phyloP scores from a whole-genome alignment of 495 filamentous ascomycete species.

The Copromyces sp. region DNA sequence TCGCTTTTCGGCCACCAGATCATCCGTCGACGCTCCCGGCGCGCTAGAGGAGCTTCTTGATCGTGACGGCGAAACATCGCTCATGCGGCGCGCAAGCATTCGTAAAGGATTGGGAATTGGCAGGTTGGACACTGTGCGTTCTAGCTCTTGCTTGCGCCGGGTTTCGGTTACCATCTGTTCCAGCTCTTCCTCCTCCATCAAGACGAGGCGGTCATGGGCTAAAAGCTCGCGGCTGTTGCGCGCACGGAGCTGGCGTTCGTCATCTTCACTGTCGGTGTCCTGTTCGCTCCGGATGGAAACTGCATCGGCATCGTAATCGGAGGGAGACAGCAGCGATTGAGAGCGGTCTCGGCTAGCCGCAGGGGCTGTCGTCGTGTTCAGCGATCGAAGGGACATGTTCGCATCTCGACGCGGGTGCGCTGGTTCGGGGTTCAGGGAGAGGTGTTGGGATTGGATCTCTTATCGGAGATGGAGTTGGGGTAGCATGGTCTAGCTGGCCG shows the following conservation, averaged over 20 bases:
- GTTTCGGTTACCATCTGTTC: constrained; percentile 59
- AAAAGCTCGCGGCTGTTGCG: constrained; percentile 62
- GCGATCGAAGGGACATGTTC: constrained; percentile 15
- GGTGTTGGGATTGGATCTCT: neutral
- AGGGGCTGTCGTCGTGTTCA: constrained; percentile 13
- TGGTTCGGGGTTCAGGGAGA: neutral
- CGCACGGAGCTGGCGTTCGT: constrained; percentile 51
- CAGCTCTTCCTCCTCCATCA: constrained; percentile 81
- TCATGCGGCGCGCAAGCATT: constrained; percentile 25
- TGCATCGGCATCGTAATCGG: constrained; percentile 57
- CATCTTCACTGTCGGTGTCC: constrained; percentile 69
- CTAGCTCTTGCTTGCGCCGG: constrained; percentile 32
- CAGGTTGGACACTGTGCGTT: constrained; percentile 37
- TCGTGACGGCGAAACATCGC: constrained; percentile 17
- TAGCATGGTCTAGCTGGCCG: neutral
- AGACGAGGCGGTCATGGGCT: constrained; percentile 61
- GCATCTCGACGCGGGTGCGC: neutral
- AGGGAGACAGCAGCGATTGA: constrained; percentile 48
- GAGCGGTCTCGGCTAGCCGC: constrained; percentile 11
- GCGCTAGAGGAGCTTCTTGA: constrained; percentile 22
- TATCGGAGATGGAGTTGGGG: neutral
- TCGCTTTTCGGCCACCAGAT: constrained; percentile 42
- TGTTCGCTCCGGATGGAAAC: constrained; percentile 59
- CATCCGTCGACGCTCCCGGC: constrained; percentile 20
- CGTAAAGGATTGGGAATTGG: constrained; percentile 38